Conservation (phyloP, 768 basidiomycete genomes). For the Amanita polypyramis region DNA sequence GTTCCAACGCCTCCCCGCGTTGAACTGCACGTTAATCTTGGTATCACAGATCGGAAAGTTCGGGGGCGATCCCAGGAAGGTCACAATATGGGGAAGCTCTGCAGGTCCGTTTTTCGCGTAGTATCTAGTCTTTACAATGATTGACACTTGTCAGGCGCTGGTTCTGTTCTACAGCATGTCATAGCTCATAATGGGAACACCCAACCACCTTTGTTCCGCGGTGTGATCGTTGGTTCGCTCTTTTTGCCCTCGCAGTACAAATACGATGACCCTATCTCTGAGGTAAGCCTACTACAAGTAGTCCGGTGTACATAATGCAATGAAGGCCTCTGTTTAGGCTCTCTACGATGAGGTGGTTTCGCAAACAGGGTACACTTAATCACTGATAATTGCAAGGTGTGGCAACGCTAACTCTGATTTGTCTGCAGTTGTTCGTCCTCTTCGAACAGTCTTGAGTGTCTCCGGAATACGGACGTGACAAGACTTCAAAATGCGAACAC, state of each 20-base stretch:
- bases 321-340: conserved; percentile 13
- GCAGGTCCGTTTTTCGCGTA: conserved; percentile 16
- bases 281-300: conserved; percentile 15
- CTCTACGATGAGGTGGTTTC: conserved; percentile 22
- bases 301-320: not conserved
- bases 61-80: conserved; percentile 27
- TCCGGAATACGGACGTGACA: conserved; percentile 22
- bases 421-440: conserved; percentile 23
- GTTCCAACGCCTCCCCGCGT: not conserved
- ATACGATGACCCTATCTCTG: conserved; percentile 30
- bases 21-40: not conserved
- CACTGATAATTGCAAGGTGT: not conserved
- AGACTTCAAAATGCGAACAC: conserved; percentile 24
- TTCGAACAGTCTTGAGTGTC: conserved; percentile 26
- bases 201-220: conserved; percentile 30
- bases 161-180: conserved; percentile 39
- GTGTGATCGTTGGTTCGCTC: conserved; percentile 33
- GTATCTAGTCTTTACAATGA: not conserved
- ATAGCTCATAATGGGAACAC: conserved; percentile 38
- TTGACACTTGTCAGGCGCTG: conserved; percentile 22
- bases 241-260: conserved; percentile 35
- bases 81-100: conserved; percentile 35
- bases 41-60: conserved; percentile 25
- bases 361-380: conserved; percentile 22
- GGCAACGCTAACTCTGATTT: not conserved